These are phyloP conservation scores for Stachybotrys chlorohalonatus DNA, from an alignment of 2,329 filamentous ascomycete genomes.

Conservation along the genomic window DNA sequence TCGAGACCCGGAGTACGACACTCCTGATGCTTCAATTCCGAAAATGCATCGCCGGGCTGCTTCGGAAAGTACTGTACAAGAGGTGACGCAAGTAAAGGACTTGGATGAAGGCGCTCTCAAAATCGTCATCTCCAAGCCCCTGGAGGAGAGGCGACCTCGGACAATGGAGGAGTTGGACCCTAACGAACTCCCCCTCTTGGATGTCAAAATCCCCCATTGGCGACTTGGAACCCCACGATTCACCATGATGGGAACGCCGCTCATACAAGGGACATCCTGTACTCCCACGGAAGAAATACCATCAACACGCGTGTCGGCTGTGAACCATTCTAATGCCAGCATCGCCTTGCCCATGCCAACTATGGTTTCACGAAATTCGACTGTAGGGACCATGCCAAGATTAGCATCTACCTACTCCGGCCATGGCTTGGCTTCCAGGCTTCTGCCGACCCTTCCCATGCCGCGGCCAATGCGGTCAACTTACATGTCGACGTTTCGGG, in stretches of 20 bases:
- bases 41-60: conserved; percentile 51
- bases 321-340: conserved; percentile 25
- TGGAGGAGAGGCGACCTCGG: conserved; percentile 49
- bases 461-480: conserved; percentile 33
- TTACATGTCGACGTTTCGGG: conserved; percentile 38
- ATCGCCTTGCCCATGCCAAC: conserved; percentile 12
- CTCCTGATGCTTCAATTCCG: conserved; percentile 15
- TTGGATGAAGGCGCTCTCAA: conserved; percentile 63
- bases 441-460: conserved; percentile 27
- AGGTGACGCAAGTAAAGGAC: conserved; percentile 42
- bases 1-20: conserved; percentile 21
- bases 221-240: conserved; percentile 76
- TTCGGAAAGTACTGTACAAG: conserved; percentile 71
- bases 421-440: conserved; percentile 9
- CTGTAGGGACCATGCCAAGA: neutral
- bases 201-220: conserved; percentile 76
- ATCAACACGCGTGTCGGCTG: conserved; percentile 49
- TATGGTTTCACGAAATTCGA: neutral
- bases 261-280: conserved; percentile 70
- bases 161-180: conserved; percentile 49
- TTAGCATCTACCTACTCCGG: neutral
- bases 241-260: conserved; percentile 63
- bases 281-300: conserved; percentile 59
- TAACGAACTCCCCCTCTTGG: conserved; percentile 44
- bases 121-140: conserved; percentile 68